Percentiles rank a stretch among this genome's conserved stretches.
Conservation (phyloP, 1,284 basidiomycete species). For the Ganoderma lucidum region DNA sequence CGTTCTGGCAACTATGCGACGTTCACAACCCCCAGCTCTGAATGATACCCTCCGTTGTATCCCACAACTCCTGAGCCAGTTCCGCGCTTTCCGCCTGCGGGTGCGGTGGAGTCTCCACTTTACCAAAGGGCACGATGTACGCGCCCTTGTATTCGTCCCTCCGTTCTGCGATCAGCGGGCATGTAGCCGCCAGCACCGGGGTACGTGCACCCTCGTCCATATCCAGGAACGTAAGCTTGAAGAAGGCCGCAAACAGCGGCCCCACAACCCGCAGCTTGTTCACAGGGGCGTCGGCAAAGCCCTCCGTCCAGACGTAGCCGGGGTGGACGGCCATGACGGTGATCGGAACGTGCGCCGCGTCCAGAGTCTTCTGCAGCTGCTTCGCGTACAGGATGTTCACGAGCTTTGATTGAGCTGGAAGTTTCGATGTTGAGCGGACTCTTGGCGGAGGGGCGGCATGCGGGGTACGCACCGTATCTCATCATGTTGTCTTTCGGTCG, state of each 20-base stretch:
- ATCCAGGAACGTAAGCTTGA: neutral
- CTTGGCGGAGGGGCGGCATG: neutral
- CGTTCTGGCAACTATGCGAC: neutral
- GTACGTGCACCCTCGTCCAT: neutral
- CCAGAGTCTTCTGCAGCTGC: slow-evolving; percentile 39
- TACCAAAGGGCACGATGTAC: neutral
- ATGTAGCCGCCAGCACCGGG: neutral
- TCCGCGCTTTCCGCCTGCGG: neutral
- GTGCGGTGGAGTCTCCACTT: neutral
- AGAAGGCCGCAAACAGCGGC: neutral
- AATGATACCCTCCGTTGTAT: neutral
- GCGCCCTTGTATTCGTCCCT: neutral
- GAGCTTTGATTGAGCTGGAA: slow-evolving; percentile 36
- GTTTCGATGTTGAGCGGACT: no score
- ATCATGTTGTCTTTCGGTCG: neutral
- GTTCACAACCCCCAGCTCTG: neutral
- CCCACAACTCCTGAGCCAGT: neutral
- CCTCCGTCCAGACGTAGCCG: slow-evolving; percentile 40
- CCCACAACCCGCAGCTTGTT: neutral
- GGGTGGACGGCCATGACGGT: slow-evolving; percentile 45
- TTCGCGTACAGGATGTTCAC: slow-evolving; percentile 39
- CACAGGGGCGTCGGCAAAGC: neutral
- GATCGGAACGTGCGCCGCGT: slow-evolving; percentile 38
- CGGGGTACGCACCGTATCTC: neutral
- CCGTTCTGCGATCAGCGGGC: neutral